Percentiles rank a stretch among this genome's conserved stretches.
phyloP scores from a whole-genome alignment of 441 rosid species.

The Bruguiera hainesii region DNA sequence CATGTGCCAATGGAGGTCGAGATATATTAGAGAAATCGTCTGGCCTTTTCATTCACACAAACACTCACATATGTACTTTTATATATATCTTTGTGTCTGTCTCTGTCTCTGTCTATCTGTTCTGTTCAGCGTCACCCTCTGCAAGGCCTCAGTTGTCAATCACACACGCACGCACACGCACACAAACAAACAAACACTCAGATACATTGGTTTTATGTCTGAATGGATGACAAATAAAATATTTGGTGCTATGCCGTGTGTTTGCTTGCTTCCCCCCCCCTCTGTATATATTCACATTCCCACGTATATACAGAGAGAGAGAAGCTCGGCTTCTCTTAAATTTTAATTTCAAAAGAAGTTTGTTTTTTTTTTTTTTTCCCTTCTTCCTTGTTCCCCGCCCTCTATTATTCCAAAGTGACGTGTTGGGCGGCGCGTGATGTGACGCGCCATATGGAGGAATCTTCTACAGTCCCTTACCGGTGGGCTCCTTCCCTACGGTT shows the following conservation, averaged over 20 bases:
- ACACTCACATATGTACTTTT: not conserved
- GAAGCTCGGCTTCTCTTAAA: not conserved
- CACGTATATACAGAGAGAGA: not conserved
- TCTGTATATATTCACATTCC: too few species aligned
- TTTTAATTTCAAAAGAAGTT: conserved; percentile 15
- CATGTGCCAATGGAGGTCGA: conserved; percentile 80
- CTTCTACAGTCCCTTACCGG: too few species aligned
- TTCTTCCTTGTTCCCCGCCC: conserved; percentile 34
- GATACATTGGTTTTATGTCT: too few species aligned
- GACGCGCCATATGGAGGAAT: conserved; percentile 7
- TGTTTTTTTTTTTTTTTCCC: not conserved
- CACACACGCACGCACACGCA: too few species aligned
- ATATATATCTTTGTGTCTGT: conserved; percentile 16
- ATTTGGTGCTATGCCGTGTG: too few species aligned
- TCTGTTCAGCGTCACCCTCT: conserved; percentile 24
- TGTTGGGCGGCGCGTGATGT: conserved; percentile 29
- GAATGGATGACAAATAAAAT: too few species aligned
- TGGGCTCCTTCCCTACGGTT: too few species aligned
- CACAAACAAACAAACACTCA: too few species aligned
- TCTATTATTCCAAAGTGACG: conserved; percentile 34
- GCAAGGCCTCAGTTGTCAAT: not conserved
- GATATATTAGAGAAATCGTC: conserved; percentile 42
- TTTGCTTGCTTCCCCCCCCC: too few species aligned
- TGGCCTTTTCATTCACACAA: conserved; percentile 16
- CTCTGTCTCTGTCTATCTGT: conserved; percentile 8